Percentiles rank a stretch among this genome's conserved stretches.
phyloP scores from a whole-genome alignment of 495 filamentous ascomycete species.

The Hapsidospora chrysogenum region DNA sequence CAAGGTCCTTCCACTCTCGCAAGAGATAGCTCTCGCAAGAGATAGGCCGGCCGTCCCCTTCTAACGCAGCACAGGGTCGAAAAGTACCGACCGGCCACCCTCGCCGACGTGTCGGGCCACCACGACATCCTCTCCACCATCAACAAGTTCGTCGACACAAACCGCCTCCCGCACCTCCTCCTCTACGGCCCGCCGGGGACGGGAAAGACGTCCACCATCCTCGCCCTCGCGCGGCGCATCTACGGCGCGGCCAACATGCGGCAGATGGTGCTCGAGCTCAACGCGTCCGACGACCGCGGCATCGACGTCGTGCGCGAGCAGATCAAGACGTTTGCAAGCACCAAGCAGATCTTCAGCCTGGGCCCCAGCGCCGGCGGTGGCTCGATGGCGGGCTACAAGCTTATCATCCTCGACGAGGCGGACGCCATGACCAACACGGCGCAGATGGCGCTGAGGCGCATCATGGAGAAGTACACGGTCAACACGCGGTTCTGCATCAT shows the following conservation, averaged over 20 bases:
- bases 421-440: slow-evolving; percentile 96
- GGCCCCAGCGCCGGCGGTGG: slow-evolving; percentile 19
- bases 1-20: neutral
- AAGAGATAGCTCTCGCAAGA: no score
- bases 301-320: slow-evolving; percentile 98
- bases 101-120: slow-evolving; percentile 92
- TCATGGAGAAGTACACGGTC: slow-evolving; percentile 98
- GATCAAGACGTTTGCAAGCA: slow-evolving; percentile 95
- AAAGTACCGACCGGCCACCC: slow-evolving; percentile 80
- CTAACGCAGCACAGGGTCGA: slow-evolving; percentile 60
- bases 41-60: no score
- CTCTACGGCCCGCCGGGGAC: slow-evolving; percentile 96
- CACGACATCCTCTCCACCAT: slow-evolving; percentile 94
- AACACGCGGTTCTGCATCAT: slow-evolving; percentile 98
- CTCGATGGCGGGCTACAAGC: slow-evolving; percentile 63
- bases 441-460: slow-evolving; percentile 90
- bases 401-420: slow-evolving; percentile 95
- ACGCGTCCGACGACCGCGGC: slow-evolving; percentile 90
- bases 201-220: slow-evolving; percentile 93
- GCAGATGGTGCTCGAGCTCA: slow-evolving; percentile 95
- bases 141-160: slow-evolving; percentile 87
- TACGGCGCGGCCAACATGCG: slow-evolving; percentile 86
- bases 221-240: slow-evolving; percentile 76
- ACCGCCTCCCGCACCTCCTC: slow-evolving; percentile 89
- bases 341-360: slow-evolving; percentile 39